Evolutionary conservation across 2,329 filamentous ascomycete genomes (phyloP).

Genomic region (Monilinia laxa): DNA sequence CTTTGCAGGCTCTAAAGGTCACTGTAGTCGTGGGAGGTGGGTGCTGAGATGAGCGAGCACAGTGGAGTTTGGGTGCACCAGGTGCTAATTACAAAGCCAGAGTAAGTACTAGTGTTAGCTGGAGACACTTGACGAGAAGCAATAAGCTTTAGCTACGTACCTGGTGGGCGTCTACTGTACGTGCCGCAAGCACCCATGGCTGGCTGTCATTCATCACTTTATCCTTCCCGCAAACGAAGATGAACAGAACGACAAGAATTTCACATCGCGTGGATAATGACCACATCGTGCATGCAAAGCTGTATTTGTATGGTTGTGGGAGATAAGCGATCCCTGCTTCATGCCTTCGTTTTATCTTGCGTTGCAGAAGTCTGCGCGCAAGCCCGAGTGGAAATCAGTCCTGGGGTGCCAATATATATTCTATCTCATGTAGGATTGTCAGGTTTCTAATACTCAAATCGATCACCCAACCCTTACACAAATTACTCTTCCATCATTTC

Average conservation of each 20-base stretch:
- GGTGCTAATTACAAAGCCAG: no score
- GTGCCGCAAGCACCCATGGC: background rate
- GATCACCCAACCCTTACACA: background rate
- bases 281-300: background rate
- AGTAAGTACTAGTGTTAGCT: no score
- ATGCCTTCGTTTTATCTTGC: background rate
- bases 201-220: background rate
- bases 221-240: no score
- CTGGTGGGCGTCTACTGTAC: background rate
- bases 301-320: background rate
- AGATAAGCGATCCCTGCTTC: background rate
- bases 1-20: no score
- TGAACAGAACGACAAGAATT: background rate
- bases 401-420: background rate
- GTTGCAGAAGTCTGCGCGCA: background rate
- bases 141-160: no score
- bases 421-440: background rate
- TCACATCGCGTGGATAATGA: background rate
- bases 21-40: no score
- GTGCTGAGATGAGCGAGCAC: constrained; percentile 5
- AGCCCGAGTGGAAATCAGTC: background rate
- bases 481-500: background rate
- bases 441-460: background rate
- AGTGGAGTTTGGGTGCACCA: no score
- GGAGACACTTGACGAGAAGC: no score